Base-by-base conservation (phyloP, 2,329 filamentous ascomycete genomes). In the Sclerotinia glacialis region DNA sequence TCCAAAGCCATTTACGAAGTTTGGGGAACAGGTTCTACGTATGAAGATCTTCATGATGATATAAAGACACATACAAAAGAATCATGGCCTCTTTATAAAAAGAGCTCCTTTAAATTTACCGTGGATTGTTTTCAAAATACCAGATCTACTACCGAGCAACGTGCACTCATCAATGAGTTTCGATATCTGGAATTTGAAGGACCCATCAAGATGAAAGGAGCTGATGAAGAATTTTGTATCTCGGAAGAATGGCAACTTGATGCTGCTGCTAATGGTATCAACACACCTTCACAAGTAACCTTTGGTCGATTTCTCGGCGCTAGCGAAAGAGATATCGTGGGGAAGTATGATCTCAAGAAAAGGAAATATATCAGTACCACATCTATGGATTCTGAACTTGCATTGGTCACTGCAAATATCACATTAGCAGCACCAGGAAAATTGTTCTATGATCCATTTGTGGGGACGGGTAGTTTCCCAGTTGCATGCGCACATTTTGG, bases 381-480 rank as follows among this genome's bases (percentile, higher is more conserved):
- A 0, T 95, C 91, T 55, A 98, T 99, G 95, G 95, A 99, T 76
- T 91, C 94, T 0, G 95, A 98, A 77, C 83, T 99, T 53, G 91
- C 93, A 16, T 83, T 99, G 0, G 81, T 99, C 28, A 97, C 93
- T 0, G 95, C 94, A 1, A 99, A 98, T 75, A 87, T 99, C 72
- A 91, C 92, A 0, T 85, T 91, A 18, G 93, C 93, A 0, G 88
- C 81, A 0, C 90, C 93, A 0, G 94, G 92, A 0, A 96, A 91
- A 75, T 76, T 98, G 2, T 91, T 96, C 73, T 97, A 94, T 74
- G 95, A 99, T 73, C 95, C 95, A 0, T 99, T 99, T 75, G 93
- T 95, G 67, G 95, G 95, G 5, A 98, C 95, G 0, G 95, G 94
- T 6, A 94, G 92, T 64, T 98, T 99, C 75, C 90, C 92, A 0